These are phyloP conservation scores for Backusella sp. DNA, from an alignment of 192 early-diverging fungal genomes.

Conservation along the genomic window DNA sequence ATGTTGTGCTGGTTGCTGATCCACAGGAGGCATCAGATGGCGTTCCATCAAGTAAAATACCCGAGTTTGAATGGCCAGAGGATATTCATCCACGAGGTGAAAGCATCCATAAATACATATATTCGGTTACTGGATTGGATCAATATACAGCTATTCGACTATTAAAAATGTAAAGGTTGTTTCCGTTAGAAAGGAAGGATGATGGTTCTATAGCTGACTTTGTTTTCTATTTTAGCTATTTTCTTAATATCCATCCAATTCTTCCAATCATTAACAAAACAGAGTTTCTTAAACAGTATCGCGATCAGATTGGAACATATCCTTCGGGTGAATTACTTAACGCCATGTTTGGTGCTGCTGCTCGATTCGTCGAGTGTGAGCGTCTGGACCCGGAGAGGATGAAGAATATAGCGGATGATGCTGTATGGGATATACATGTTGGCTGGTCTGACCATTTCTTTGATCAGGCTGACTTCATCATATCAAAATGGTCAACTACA, in stretches of 20 bases:
- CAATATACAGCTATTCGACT: conserved; percentile 20
- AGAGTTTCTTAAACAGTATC: conserved; percentile 50
- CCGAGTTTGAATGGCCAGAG: conserved; percentile 16
- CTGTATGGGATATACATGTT: conserved; percentile 22
- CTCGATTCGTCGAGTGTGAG: conserved; percentile 30
- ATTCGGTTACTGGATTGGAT: conserved; percentile 26
- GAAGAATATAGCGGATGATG: conserved; percentile 8
- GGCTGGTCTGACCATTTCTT: conserved; percentile 33
- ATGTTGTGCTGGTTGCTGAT: conserved; percentile 23
- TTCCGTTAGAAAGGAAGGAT: background rate
- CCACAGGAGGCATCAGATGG: background rate
- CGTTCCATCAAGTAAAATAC: conserved; percentile 4
- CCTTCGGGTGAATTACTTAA: conserved; percentile 20
- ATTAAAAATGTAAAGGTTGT: conserved; percentile 25
- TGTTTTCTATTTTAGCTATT: conserved; percentile 43
- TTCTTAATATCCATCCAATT: conserved; percentile 63
- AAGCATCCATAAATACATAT: conserved; percentile 27
- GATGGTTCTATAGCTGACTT: background rate
- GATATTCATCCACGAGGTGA: conserved; percentile 12
- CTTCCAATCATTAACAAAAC: conserved; percentile 68
- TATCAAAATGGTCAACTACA: conserved; percentile 12
- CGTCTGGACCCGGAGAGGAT: background rate
- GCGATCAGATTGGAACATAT: conserved; percentile 21
- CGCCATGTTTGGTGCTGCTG: conserved; percentile 34
- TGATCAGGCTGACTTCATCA: conserved; percentile 19